A percentile compares a stretch with the other conserved stretches of the same genome.
phyloP scores from a whole-genome alignment of 108 stramenopile genomes.

The Discostella stelligeroides region DNA sequence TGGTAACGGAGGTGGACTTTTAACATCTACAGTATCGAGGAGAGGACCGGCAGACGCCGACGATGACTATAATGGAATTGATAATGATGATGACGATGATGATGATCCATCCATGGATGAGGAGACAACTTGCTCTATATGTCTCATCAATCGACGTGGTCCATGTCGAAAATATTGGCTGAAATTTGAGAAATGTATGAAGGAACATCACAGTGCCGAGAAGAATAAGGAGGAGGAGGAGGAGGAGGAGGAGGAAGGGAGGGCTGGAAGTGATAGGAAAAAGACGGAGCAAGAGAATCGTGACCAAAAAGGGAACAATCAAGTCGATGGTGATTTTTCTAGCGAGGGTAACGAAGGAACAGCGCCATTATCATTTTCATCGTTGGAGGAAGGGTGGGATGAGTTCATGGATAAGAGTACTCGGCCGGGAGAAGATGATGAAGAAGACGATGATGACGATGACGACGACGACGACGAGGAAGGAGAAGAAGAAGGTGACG shows the following conservation, averaged over 20 bases:
- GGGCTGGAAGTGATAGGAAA: background rate
- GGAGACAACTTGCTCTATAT: constrained; percentile 82
- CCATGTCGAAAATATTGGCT: constrained; percentile 86
- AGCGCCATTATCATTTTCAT: background rate
- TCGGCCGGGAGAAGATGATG: constrained; percentile 46
- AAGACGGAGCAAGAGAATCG: background rate
- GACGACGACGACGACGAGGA: constrained; percentile 44
- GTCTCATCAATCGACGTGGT: constrained; percentile 83
- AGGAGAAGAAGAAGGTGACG: constrained; percentile 36
- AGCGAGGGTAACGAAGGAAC: background rate
- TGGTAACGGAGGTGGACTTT: background rate
- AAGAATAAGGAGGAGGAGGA: constrained; percentile 17
- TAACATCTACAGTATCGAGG: background rate
- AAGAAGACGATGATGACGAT: constrained; percentile 27
- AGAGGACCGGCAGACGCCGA: constrained; percentile 21
- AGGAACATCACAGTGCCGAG: constrained; percentile 62
- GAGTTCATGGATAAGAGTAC: constrained; percentile 53
- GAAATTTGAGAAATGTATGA: constrained; percentile 84
- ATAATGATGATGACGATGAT: constrained; percentile 58
- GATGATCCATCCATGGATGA: constrained; percentile 78
- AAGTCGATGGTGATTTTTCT: background rate
- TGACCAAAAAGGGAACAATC: background rate
- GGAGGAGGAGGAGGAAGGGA: background rate
- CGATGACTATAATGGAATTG: background rate
- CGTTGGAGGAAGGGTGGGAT: constrained; percentile 46